Conservation (phyloP, 139 green algal genomes). For the Asterochloris sp. region DNA sequence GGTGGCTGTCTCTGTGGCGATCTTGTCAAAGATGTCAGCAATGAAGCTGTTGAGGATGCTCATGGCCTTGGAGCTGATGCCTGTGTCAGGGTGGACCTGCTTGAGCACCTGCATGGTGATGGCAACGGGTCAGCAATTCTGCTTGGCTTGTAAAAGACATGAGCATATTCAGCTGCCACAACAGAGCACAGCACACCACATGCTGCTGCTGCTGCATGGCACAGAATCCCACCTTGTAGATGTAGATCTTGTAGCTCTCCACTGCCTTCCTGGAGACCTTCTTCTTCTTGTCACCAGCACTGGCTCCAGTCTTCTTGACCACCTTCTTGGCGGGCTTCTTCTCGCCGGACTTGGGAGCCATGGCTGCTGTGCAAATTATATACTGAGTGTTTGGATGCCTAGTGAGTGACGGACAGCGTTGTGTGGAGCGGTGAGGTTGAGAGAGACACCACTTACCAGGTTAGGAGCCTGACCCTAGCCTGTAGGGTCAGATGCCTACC, state of each 20-base stretch:
- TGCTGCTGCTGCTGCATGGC: not conserved
- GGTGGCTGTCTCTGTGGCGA: constrained; percentile 65
- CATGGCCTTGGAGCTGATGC: constrained; percentile 96
- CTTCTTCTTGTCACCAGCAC: constrained; percentile 29
- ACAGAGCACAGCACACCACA: not conserved
- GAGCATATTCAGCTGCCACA: too few species aligned
- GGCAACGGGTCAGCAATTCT: not conserved
- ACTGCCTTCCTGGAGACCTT: constrained; percentile 32
- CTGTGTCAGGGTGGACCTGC: constrained; percentile 93
- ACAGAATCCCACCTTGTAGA: constrained; percentile 83
- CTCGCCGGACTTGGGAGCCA: constrained; percentile 31
- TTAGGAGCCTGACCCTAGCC: too few species aligned
- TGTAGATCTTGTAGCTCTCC: constrained; percentile 99
- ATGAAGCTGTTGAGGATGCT: constrained; percentile 97
- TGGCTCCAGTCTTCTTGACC: constrained; percentile 19
- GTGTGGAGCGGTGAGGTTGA: too few species aligned
- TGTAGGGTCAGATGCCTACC: too few species aligned
- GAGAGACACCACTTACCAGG: too few species aligned
- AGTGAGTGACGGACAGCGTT: too few species aligned
- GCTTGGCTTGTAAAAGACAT: not conserved
- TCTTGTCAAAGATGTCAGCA: constrained; percentile 83
- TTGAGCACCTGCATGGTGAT: constrained; percentile 80
- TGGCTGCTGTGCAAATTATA: not conserved
- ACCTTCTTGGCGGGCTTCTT: constrained; percentile 44
- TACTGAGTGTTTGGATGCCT: too few species aligned